These are phyloP conservation scores for Sergeia podlipaevii DNA, from an alignment of 208 protist species.

Conservation along the genomic window DNA sequence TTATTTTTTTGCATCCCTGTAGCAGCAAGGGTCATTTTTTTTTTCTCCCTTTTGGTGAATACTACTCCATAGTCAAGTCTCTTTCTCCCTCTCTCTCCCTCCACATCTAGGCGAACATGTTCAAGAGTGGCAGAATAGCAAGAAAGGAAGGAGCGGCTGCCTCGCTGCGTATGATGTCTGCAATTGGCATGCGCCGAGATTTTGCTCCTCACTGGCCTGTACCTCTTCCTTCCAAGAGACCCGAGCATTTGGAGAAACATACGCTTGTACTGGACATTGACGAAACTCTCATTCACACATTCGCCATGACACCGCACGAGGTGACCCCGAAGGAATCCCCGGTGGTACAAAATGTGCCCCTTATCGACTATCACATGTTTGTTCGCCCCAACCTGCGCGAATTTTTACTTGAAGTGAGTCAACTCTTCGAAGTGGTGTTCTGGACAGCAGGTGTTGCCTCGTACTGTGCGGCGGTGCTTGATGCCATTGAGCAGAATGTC, in stretches of 20 bases:
- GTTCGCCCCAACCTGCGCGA: conserved; percentile 65
- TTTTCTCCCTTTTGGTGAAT: too few relatives aligned
- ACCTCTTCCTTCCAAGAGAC: conserved; percentile 55
- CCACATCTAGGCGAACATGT: neutral
- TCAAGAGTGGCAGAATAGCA: too few relatives aligned
- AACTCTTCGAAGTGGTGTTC: conserved; percentile 85
- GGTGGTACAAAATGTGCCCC: conserved; percentile 1
- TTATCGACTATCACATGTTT: conserved; percentile 42
- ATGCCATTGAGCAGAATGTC: conserved; percentile 74
- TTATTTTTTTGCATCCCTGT: too few relatives aligned
- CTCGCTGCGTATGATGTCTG: conserved; percentile 36
- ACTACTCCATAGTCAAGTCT: too few relatives aligned
- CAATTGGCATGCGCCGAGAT: conserved; percentile 43
- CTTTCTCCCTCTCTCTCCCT: neutral
- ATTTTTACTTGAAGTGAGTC: conserved; percentile 69
- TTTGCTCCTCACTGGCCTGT: conserved; percentile 63
- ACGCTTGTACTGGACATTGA: conserved; percentile 90
- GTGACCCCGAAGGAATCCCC: conserved; percentile 12
- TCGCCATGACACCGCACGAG: conserved; percentile 37
- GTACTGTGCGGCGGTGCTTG: conserved; percentile 78
- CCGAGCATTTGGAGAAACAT: conserved; percentile 33
- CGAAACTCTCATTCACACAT: conserved; percentile 76
- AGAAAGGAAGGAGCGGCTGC: too few relatives aligned
- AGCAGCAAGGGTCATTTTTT: too few relatives aligned
- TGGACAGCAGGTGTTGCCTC: conserved; percentile 83